Percentiles rank a stretch among this genome's conserved stretches.
Evolutionary conservation across 805 yeast genomes (phyloP).

Genomic region (Monosporozyma yasuniensis): DNA sequence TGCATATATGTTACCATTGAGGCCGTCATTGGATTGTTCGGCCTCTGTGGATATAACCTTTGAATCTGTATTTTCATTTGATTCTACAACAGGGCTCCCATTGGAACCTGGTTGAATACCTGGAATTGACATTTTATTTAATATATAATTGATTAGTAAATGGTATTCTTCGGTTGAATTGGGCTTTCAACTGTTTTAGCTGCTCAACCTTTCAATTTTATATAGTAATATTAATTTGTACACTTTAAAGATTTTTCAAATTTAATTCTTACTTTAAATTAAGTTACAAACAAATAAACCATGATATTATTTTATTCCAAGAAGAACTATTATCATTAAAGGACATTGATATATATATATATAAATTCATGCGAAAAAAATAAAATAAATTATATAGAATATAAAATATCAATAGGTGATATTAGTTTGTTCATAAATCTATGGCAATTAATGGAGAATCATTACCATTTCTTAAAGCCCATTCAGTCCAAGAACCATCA

Average conservation of each 20-base stretch:
- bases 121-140: not conserved
- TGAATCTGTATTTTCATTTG: constrained; percentile 7
- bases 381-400: too few relatives aligned
- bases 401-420: too few relatives aligned
- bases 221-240: not conserved
- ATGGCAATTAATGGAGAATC: constrained; percentile 17
- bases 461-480: constrained; percentile 19
- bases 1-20: not conserved
- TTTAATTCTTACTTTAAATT: not conserved
- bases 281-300: too few relatives aligned
- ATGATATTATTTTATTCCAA: too few relatives aligned
- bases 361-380: not conserved
- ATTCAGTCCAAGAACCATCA: constrained; percentile 77
- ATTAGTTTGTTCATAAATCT: constrained; percentile 9
- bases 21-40: not conserved
- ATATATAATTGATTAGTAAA: not conserved
- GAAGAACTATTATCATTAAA: not conserved
- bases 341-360: not conserved
- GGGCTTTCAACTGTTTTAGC: not conserved
- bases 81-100: constrained; percentile 4
- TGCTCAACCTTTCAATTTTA: not conserved
- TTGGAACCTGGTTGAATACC: not conserved
- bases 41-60: not conserved
- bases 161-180: too few relatives aligned
- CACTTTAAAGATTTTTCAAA: not conserved